These are phyloP conservation scores for Eucalyptus grandis DNA, from an alignment of 345 rosid species.

Conservation along the genomic window DNA sequence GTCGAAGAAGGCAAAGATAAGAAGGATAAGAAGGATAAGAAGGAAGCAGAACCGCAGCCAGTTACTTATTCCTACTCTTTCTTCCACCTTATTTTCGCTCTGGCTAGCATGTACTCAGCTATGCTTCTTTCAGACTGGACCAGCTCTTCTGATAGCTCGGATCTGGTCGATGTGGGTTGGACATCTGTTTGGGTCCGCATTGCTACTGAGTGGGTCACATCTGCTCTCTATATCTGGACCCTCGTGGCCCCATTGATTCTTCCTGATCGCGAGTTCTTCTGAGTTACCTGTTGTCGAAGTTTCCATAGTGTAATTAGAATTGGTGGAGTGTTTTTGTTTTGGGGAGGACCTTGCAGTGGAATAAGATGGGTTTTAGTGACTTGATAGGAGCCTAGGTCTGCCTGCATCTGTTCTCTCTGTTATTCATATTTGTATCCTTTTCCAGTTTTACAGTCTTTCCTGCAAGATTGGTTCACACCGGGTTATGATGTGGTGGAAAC, in stretches of 20 bases:
- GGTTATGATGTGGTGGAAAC: neutral
- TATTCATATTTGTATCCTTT: neutral
- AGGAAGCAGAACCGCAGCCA: constrained; percentile 37
- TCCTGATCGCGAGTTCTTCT: constrained; percentile 66
- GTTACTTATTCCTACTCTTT: constrained; percentile 80
- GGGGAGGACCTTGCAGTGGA: neutral
- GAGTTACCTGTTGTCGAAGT: neutral
- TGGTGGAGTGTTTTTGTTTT: neutral
- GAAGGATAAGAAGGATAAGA: constrained; percentile 27
- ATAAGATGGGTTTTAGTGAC: neutral
- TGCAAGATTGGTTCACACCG: neutral
- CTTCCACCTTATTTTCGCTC: constrained; percentile 89
- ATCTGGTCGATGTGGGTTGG: constrained; percentile 91
- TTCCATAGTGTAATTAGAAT: neutral
- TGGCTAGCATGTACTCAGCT: constrained; percentile 95
- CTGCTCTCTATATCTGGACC: constrained; percentile 63
- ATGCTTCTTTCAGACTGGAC: constrained; percentile 99
- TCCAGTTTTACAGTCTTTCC: neutral
- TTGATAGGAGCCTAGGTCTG: neutral
- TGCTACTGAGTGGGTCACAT: constrained; percentile 85
- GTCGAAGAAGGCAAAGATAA: constrained; percentile 59
- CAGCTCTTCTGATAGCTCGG: constrained; percentile 56
- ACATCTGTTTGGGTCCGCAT: constrained; percentile 96
- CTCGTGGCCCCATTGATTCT: constrained; percentile 57
- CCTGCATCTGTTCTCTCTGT: neutral